Conservation (phyloP, 2,329 filamentous ascomycete genomes). For the Pestalotiopsis fici region DNA sequence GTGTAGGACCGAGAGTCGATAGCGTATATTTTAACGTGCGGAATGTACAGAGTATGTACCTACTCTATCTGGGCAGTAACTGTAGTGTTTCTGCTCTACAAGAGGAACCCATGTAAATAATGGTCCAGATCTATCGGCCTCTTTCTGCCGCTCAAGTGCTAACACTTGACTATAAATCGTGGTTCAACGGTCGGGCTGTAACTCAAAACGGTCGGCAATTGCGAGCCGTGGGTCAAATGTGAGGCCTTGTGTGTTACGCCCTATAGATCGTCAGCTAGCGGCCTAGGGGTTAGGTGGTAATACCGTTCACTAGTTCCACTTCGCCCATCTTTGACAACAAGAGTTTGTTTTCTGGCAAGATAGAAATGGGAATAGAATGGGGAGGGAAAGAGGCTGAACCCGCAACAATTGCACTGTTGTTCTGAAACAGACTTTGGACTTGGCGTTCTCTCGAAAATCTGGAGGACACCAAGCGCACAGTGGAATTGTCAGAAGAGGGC, state of each 20-base stretch:
- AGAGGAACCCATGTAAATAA: too few species aligned
- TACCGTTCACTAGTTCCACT: neutral
- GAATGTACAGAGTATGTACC: too few species aligned
- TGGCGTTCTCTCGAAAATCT: neutral
- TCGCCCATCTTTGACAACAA: constrained; percentile 18
- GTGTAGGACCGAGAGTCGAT: neutral
- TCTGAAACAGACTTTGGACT: neutral
- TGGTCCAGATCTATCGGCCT: neutral
- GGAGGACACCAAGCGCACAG: neutral
- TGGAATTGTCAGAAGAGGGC: neutral
- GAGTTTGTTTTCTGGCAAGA: constrained; percentile 19
- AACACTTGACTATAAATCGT: neutral
- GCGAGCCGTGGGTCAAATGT: neutral
- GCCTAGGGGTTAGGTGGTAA: too few species aligned
- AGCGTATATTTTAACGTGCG: too few species aligned
- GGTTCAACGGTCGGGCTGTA: neutral
- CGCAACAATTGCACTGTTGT: neutral
- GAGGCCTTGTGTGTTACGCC: neutral
- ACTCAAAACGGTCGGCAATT: neutral
- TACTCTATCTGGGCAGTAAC: too few species aligned
- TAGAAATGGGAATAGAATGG: constrained; percentile 17
- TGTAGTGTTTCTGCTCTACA: too few species aligned
- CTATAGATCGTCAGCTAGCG: neutral
- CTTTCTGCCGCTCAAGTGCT: neutral
- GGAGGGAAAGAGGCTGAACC: constrained; percentile 11